These are phyloP conservation scores for Podospora australis DNA, from an alignment of 495 filamentous ascomycete species.

Conservation along the genomic window DNA sequence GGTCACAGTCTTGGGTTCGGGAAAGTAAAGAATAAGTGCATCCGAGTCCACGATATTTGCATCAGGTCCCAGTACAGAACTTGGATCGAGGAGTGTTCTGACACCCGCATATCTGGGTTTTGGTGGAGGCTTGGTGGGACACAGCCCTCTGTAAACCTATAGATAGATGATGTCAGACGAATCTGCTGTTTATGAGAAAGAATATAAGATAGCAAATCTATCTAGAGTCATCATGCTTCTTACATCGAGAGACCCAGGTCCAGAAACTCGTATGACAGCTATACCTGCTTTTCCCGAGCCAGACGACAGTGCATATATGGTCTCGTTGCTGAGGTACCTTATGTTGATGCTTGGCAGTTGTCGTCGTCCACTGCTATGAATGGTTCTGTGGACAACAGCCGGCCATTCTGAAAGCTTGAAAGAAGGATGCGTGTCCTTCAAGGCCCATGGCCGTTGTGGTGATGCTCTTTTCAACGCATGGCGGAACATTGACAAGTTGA, in stretches of 20 bases:
- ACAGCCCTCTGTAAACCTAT: slow-evolving; percentile 72
- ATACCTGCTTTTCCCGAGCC: slow-evolving; percentile 82
- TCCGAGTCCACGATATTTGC: slow-evolving; percentile 65
- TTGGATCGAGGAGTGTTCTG: slow-evolving; percentile 68
- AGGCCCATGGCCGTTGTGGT: slow-evolving; percentile 1
- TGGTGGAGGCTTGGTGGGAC: slow-evolving; percentile 56
- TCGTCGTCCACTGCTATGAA: slow-evolving; percentile 5
- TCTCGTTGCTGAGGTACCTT: slow-evolving; percentile 38
- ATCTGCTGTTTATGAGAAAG: not conserved
- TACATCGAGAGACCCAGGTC: slow-evolving; percentile 65
- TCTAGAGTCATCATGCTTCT: not conserved
- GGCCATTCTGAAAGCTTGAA: not conserved
- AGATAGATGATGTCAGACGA: slow-evolving; percentile 3
- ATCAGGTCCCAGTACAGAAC: slow-evolving; percentile 19
- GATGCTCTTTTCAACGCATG: slow-evolving; percentile 24
- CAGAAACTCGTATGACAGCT: slow-evolving; percentile 84
- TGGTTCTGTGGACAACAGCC: not conserved
- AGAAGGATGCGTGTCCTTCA: not conserved
- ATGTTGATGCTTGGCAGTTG: not conserved
- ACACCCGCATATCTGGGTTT: slow-evolving; percentile 71
- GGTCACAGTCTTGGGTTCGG: slow-evolving; percentile 74
- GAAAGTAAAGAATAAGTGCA: slow-evolving; percentile 84
- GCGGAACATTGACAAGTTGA: slow-evolving; percentile 28
- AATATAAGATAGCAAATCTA: not conserved
- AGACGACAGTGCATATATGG: slow-evolving; percentile 91